Evolutionary conservation across 768 basidiomycete genomes (phyloP).

Genomic region (Suillus tomentosus): DNA sequence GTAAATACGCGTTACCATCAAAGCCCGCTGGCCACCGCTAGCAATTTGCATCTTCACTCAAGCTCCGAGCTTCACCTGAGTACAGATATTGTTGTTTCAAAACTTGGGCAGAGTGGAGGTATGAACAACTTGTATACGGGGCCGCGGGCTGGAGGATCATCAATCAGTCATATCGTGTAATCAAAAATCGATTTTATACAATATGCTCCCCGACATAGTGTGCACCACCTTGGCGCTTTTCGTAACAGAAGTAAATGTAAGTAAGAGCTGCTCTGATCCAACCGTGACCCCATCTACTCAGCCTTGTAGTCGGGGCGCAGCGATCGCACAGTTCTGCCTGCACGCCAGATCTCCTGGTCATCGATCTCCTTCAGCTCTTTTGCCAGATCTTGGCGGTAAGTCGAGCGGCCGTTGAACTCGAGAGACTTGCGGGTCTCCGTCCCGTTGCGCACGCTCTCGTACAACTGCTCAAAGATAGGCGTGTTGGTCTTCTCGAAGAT

Average conservation of each 20-base stretch:
- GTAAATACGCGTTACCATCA: not conserved
- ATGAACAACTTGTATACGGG: not conserved
- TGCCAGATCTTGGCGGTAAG: conserved; percentile 91
- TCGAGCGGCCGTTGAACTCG: conserved; percentile 91
- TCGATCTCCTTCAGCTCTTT: conserved; percentile 94
- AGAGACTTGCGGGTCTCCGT: conserved; percentile 97
- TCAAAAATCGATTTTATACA: conserved; percentile 21
- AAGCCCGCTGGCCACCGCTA: not conserved
- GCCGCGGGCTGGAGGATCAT: not conserved
- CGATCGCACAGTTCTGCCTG: conserved; percentile 90
- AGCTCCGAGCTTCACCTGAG: not conserved
- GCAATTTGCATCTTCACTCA: not conserved
- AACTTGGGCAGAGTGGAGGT: not conserved
- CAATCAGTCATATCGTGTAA: not conserved
- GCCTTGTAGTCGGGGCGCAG: conserved; percentile 85
- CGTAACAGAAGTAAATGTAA: conserved; percentile 15
- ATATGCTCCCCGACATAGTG: conserved; percentile 13
- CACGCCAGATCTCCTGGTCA: conserved; percentile 98
- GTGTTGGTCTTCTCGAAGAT: conserved; percentile 93
- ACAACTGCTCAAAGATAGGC: conserved; percentile 93
- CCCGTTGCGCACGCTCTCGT: conserved; percentile 92
- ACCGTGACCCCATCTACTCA: conserved; percentile 37
- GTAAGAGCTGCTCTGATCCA: not conserved
- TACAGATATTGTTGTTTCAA: not conserved
- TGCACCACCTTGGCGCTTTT: conserved; percentile 29